Percentiles rank a stretch among this genome's conserved stretches.
Evolutionary conservation across 257 asterid genomes (phyloP).

Genomic region (Coffea canephora): DNA sequence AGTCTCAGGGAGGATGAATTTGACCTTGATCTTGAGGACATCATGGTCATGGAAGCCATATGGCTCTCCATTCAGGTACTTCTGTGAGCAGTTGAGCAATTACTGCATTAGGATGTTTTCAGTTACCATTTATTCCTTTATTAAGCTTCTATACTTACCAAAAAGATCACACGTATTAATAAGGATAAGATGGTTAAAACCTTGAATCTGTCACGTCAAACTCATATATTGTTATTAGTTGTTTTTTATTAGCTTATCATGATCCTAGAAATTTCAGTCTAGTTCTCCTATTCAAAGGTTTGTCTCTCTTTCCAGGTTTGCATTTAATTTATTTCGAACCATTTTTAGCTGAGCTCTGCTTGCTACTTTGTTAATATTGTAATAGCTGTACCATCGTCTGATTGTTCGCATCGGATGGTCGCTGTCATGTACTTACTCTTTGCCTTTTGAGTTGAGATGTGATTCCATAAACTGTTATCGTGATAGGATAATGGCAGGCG

Average conservation of each 20-base stretch:
- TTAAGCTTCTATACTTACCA: neutral
- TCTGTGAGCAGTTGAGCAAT: neutral
- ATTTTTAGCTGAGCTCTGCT: neutral
- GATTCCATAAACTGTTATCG: neutral
- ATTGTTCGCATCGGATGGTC: neutral
- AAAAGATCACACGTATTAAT: neutral
- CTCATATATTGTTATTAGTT: neutral
- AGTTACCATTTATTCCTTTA: neutral
- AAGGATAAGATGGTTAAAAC: neutral
- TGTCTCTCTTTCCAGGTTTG: neutral
- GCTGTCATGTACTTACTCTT: neutral
- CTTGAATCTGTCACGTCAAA: neutral
- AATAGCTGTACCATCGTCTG: neutral
- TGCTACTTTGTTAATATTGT: neutral
- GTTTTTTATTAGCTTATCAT: neutral
- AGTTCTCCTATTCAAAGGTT: neutral
- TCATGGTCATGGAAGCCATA: constrained; percentile 99
- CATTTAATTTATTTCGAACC: neutral
- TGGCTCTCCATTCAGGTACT: constrained; percentile 96
- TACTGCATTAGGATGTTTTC: neutral
- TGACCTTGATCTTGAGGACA: constrained; percentile 96
- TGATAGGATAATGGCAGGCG: constrained; percentile 66
- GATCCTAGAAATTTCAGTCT: neutral
- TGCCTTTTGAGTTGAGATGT: neutral
- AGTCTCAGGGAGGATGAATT: constrained; percentile 76